These are phyloP conservation scores for Entrophospora sp. DNA, from an alignment of 192 early-diverging fungal genomes.

Conservation along the genomic window DNA sequence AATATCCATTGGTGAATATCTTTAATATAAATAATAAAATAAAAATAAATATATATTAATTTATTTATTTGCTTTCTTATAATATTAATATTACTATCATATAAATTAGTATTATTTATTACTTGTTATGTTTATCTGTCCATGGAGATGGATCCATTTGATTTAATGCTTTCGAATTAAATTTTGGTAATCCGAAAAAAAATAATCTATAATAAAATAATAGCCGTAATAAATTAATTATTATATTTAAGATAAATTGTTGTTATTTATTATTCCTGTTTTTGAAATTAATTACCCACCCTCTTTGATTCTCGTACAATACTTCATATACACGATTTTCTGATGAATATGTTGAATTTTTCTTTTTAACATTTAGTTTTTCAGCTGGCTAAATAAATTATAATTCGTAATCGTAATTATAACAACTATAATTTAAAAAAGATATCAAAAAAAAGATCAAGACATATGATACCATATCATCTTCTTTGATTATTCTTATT, in stretches of 20 bases:
- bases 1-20: conserved; percentile 40
- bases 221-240: neutral
- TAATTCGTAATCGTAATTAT: no score
- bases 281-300: conserved; percentile 15
- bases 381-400: no score
- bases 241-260: no score
- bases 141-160: conserved; percentile 48
- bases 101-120: neutral
- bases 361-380: no score
- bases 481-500: no score
- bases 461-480: no score
- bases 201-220: neutral
- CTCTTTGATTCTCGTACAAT: conserved; percentile 36
- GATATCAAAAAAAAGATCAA: no score
- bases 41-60: neutral
- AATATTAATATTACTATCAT: neutral
- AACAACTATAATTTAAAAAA: no score
- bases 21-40: conserved; percentile 13
- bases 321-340: conserved; percentile 30
- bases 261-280: no score
- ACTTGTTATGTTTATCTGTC: conserved; percentile 37
- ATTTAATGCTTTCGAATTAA: conserved; percentile 44
- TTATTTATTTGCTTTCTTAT: neutral
- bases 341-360: no score
- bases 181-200: conserved; percentile 33